Evolutionary conservation across 2,329 filamentous ascomycete genomes (phyloP), one percentile per base, ranked within the genome.

Genomic region (Cercospora sesami): DNA sequence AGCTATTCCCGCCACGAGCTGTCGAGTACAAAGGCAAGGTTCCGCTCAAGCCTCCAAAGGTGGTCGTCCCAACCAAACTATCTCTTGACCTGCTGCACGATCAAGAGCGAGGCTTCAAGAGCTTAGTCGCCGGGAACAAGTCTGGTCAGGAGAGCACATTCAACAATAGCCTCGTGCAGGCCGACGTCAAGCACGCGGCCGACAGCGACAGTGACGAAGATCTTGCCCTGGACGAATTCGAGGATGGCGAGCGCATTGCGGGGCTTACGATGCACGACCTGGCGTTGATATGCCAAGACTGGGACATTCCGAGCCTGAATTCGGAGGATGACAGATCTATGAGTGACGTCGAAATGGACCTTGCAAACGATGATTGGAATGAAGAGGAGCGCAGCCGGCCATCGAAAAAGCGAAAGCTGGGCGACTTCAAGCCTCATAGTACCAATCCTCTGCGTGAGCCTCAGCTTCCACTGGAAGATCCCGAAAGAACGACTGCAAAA

Each of bases 31-130:
- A 91, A 69, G 90, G 91, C 66, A 95, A 97, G 79, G 87, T 89
- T 45, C 93, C 94, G 0, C 72, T 85, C 1, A 96, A 93, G 79
- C 89, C 89, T 48, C 92, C 93, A 0, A 95, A 94, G 79, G 85
- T 92, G 16, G 85, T 98, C 3, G 86, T 93, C 5, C 93, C 93
- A 0, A 94, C 91, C 21, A 99, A 99, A 79, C 85, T 97, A 66
- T 93, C 89, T 69, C 84, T 99, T 14, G 95, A 99, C 69, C 83
- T 98, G 36, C 91, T 92, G 2, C 86, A 87, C 58, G 95, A 98
- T 74, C 91, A 96, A 72, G 92, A 96, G 78, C 93, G 93, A 73
- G 84, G 86, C 28, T 99, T 98, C 78, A 89, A 89, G 65, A 87
- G 94, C n/a, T 85, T 88, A 0, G 85, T 88, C 28, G 84, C 86